Percentiles rank a stretch among this genome's conserved stretches.
phyloP scores from a whole-genome alignment of 2,329 filamentous ascomycete species.

The Colletotrichum sp. region DNA sequence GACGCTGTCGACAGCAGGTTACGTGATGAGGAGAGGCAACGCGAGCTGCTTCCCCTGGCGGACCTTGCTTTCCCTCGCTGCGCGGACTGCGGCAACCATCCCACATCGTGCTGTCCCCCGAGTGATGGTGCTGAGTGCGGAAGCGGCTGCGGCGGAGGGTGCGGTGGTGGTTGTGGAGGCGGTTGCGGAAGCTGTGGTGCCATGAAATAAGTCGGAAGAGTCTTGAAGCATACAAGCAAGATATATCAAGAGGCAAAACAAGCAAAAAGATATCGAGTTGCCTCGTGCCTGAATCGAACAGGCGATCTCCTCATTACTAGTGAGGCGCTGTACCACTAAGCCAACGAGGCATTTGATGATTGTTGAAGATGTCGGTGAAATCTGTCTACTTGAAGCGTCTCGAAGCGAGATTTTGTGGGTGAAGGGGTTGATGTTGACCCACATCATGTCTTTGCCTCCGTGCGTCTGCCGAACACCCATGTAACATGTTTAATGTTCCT shows the following conservation, averaged over 20 bases:
- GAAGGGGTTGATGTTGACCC: not conserved
- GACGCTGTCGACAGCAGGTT: not conserved
- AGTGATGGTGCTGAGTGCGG: constrained; percentile 5
- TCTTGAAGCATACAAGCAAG: not conserved
- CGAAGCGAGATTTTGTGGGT: not conserved
- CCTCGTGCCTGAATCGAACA: constrained; percentile 21
- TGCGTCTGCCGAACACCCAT: not conserved
- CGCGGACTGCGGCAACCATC: constrained; percentile 4
- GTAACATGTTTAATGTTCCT: not conserved
- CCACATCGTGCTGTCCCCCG: not conserved
- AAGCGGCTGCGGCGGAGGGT: constrained; percentile 13
- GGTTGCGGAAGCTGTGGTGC: constrained; percentile 1
- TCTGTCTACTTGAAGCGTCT: not conserved
- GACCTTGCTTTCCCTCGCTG: constrained; percentile 11
- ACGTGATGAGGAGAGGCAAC: not conserved
- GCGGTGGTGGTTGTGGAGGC: constrained; percentile 13
- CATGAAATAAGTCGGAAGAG: not conserved
- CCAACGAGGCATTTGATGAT: constrained; percentile 1
- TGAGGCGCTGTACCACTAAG: constrained; percentile 22
- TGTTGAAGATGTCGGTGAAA: fast-evolving
- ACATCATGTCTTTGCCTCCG: not conserved
- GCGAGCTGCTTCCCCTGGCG: not conserved
- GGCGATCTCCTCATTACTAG: constrained; percentile 22
- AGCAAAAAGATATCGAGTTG: not conserved
- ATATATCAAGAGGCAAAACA: not conserved